Evolutionary conservation across 164 flowering plant species (phyloP).

Genomic region (Umbilicus rupestris): DNA sequence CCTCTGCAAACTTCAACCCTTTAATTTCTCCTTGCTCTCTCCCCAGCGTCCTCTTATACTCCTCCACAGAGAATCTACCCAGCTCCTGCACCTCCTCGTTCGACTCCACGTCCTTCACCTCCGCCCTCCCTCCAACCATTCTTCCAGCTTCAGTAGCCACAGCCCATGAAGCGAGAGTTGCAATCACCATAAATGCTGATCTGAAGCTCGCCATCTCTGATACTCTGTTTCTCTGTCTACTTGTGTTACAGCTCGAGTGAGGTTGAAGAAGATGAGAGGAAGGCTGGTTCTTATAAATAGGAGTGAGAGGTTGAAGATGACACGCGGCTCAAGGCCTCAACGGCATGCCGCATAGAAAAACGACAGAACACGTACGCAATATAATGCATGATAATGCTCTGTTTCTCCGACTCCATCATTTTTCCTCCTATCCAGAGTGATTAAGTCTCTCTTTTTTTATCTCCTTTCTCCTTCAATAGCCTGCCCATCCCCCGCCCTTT

Average conservation of each 20-base stretch:
- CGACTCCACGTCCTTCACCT: conserved; percentile 30
- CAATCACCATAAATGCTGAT: background rate
- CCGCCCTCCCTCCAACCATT: conserved; percentile 38
- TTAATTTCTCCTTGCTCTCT: background rate
- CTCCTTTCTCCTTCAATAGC: background rate
- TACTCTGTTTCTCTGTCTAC: background rate
- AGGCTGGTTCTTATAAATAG: background rate
- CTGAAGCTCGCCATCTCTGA: background rate
- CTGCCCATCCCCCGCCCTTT: background rate
- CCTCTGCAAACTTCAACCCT: conserved; percentile 29
- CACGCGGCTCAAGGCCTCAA: conserved; percentile 1
- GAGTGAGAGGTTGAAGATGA: background rate
- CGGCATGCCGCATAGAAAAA: background rate
- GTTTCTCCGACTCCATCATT: background rate
- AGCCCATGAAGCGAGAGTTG: background rate
- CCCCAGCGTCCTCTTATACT: conserved; percentile 28
- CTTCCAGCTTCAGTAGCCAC: background rate
- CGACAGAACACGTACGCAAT: background rate
- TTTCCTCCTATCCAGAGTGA: background rate
- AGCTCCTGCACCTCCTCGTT: conserved; percentile 56
- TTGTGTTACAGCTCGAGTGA: background rate
- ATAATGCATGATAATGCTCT: too few species aligned
- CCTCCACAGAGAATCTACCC: conserved; percentile 53
- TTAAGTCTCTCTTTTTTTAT: background rate
- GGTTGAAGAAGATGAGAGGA: too few species aligned